These are phyloP conservation scores for Cadophora sp. DNA, from an alignment of 2,329 filamentous ascomycete species.

Conservation along the genomic window DNA sequence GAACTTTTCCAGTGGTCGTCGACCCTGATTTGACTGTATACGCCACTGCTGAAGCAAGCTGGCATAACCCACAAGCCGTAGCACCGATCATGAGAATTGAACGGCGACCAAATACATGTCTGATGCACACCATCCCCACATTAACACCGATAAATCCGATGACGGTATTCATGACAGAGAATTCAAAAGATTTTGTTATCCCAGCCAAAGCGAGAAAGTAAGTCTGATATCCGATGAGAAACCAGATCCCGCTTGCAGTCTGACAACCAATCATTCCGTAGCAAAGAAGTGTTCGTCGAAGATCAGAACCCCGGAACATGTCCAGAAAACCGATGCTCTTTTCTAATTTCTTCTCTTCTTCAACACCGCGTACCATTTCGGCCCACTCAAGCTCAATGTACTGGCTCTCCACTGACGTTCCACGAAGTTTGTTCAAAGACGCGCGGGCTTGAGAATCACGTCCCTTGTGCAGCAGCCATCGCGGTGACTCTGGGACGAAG, in stretches of 20 bases:
- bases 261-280: constrained; percentile 33
- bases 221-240: constrained; percentile 22
- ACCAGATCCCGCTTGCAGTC: constrained; percentile 23
- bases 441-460: constrained; percentile 43
- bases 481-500: constrained; percentile 48
- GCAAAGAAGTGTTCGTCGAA: constrained; percentile 45
- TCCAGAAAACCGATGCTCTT: constrained; percentile 28
- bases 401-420: constrained; percentile 40
- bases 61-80: constrained; percentile 44
- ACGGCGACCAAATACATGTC: constrained; percentile 44
- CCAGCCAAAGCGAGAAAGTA: constrained; percentile 38
- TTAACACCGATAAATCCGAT: constrained; percentile 47
- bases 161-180: constrained; percentile 47
- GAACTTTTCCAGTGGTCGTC: constrained; percentile 39
- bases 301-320: constrained; percentile 41
- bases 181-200: constrained; percentile 45
- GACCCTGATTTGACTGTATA: constrained; percentile 44
- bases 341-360: constrained; percentile 42
- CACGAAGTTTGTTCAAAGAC: constrained; percentile 37
- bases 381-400: constrained; percentile 41
- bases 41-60: constrained; percentile 45
- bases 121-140: constrained; percentile 43
- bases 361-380: constrained; percentile 44
- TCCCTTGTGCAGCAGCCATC: constrained; percentile 48
- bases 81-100: constrained; percentile 45